These are phyloP conservation scores for Fusarium nematophilum DNA, from an alignment of 2,329 filamentous ascomycete species.

Conservation along the genomic window DNA sequence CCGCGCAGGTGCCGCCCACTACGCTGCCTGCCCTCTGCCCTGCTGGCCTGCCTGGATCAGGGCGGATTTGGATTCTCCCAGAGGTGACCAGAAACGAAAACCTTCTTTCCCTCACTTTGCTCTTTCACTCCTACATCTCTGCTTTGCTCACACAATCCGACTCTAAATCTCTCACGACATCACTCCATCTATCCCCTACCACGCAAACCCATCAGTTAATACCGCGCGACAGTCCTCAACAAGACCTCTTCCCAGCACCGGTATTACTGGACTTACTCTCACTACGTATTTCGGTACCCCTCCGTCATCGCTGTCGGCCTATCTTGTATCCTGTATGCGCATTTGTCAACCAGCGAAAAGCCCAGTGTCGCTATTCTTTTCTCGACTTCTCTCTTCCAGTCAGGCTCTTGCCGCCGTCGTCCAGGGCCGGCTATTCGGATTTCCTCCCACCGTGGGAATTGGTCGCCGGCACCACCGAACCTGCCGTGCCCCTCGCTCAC, in stretches of 20 bases:
- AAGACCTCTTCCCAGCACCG: slow-evolving; percentile 9
- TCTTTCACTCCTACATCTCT: slow-evolving; percentile 29
- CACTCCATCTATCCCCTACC: neutral
- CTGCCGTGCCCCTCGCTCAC: slow-evolving; percentile 30
- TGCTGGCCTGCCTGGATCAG: slow-evolving; percentile 25
- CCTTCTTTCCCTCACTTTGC: slow-evolving; percentile 28
- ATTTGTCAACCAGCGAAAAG: slow-evolving; percentile 17
- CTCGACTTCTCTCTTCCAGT: neutral
- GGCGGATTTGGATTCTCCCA: slow-evolving; percentile 26
- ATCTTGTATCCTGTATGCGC: slow-evolving; percentile 19
- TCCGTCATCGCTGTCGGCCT: slow-evolving; percentile 26
- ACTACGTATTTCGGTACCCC: slow-evolving; percentile 14
- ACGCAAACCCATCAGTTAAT: neutral
- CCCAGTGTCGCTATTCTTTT: slow-evolving; percentile 15
- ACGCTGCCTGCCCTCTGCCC: slow-evolving; percentile 23
- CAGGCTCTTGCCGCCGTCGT: neutral
- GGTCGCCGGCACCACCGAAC: slow-evolving; percentile 26
- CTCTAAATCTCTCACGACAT: neutral
- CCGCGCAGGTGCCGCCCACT: slow-evolving; percentile 24
- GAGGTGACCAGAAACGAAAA: slow-evolving; percentile 36
- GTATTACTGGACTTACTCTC: slow-evolving; percentile 17
- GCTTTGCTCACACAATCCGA: slow-evolving; percentile 5
- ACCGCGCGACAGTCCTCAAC: slow-evolving; percentile 11
- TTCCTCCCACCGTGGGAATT: slow-evolving; percentile 9
- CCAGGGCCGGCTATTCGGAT: neutral